Base-by-base conservation (phyloP, 2,329 filamentous ascomycete species). In the Elsinoe perseae region DNA sequence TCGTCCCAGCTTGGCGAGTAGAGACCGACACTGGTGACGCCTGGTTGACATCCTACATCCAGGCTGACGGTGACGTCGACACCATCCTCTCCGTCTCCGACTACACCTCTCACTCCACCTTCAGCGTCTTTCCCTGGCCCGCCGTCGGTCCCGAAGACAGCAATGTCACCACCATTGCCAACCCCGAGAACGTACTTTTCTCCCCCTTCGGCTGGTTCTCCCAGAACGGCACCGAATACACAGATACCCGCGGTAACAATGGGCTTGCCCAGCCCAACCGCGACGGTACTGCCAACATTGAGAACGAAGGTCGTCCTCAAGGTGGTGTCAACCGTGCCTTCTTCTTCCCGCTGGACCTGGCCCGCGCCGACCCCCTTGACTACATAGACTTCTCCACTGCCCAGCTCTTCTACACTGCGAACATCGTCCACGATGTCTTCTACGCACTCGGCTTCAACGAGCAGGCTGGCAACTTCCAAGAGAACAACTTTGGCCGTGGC, bases 391-490 rank as follows among this genome's bases (percentile, higher is more conserved):
- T 79, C 1, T 81, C 80, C 0, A 70, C 80, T 54, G 75, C 78
- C 0, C 81, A 84, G 67, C 73, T 83, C 6, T 84, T 81, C 69
- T 84, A 83, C 70, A 81, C 79, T 0, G 72, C 75, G 36, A 83
- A 83, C 70, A 73, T 71, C 30, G 83, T 79, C 67, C 81, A 83
- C 62, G 81, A 84, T 56, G 64, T 84, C 0, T 72, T 83, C 9
- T 77, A 82, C 61, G 65, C 69, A 4, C 75, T 83, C 0, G 80
- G 81, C 3, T 83, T 83, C 66, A 78, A 71, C 32, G 80, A 83
- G 66, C 66, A 61, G 0, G 79, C 81, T 1, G 80, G 80, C 4
- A 84, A 84, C 68, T 84, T 83, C 66, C 74, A 83, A 67, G 62
- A 68, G 54, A 77, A 80, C 70, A 83, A 82, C 70, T 74, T 78